Evolutionary conservation across 1,139 yeast genomes (phyloP).

Genomic region (Hanseniaspora sp.): DNA sequence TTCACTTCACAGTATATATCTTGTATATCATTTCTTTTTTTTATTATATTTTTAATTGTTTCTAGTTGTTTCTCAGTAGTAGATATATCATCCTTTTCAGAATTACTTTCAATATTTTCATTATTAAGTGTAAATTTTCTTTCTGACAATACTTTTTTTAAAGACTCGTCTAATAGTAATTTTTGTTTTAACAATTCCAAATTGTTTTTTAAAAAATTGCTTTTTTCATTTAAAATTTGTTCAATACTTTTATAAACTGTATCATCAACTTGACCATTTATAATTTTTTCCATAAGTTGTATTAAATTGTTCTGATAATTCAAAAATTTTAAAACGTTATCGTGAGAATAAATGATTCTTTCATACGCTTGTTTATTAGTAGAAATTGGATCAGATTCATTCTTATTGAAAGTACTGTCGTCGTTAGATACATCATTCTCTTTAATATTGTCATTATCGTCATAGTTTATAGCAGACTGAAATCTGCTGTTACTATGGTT

Average conservation of each 20-base stretch:
- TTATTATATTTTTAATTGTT: conserved; percentile 2
- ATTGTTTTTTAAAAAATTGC: background rate
- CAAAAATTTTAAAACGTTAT: background rate
- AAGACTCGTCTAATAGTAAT: background rate
- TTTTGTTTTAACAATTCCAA: background rate
- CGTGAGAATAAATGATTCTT: background rate
- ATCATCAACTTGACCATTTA: background rate
- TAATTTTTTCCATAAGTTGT: background rate
- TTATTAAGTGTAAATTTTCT: background rate
- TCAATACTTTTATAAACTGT: background rate
- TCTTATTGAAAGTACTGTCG: too few relatives aligned
- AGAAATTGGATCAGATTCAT: background rate
- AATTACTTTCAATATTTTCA: background rate
- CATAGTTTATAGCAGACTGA: background rate
- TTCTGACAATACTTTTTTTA: background rate
- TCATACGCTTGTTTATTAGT: background rate
- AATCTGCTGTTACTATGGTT: background rate
- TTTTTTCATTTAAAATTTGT: background rate
- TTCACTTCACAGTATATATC: background rate
- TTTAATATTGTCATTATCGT: background rate
- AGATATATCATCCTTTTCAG: background rate
- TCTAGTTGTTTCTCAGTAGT: background rate
- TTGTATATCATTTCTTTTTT: conserved; percentile 8
- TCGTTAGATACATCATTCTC: background rate
- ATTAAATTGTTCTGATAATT: background rate